A percentile compares a stretch with the other conserved stretches of the same genome.
Conservation (phyloP, 2,329 filamentous ascomycete genomes). For the Zelopaecilomyces penicillatus region DNA sequence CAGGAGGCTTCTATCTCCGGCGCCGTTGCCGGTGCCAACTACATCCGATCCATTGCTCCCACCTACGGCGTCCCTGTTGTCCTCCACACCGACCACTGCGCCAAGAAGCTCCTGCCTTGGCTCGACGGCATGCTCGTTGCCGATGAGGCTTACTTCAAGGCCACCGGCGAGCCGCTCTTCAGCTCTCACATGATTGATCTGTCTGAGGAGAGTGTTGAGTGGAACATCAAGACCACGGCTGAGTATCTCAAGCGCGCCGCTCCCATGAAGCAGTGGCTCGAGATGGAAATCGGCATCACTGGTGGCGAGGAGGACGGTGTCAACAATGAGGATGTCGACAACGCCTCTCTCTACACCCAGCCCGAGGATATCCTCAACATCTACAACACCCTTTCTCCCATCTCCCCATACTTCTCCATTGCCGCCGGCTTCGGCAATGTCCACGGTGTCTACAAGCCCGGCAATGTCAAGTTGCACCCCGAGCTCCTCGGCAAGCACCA, state of each 20-base stretch:
- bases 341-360: conserved; percentile 95
- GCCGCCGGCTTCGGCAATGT: conserved; percentile 98
- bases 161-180: conserved; percentile 86
- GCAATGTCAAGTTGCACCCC: conserved; percentile 94
- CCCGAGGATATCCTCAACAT: conserved; percentile 92
- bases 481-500: conserved; percentile 97
- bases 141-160: conserved; percentile 93
- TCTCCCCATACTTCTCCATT: conserved; percentile 96
- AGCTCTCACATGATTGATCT: conserved; percentile 98
- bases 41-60: conserved; percentile 81
- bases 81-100: conserved; percentile 96
- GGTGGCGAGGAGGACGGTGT: conserved; percentile 97
- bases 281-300: conserved; percentile 87
- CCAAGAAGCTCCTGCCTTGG: conserved; percentile 99
- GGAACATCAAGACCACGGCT: conserved; percentile 87
- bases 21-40: conserved; percentile 82
- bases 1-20: conserved; percentile 86
- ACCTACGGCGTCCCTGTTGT: conserved; percentile 84
- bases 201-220: conserved; percentile 82
- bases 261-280: conserved; percentile 97
- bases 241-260: conserved; percentile 90
- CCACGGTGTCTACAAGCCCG: conserved; percentile 97
- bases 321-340: conserved; percentile 97
- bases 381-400: conserved; percentile 73
- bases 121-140: conserved; percentile 91